A percentile compares a stretch with the other conserved stretches of the same genome.
These are phyloP conservation scores for Lotus japonicus DNA, from an alignment of 306 rosid genomes.

Conservation along the genomic window DNA sequence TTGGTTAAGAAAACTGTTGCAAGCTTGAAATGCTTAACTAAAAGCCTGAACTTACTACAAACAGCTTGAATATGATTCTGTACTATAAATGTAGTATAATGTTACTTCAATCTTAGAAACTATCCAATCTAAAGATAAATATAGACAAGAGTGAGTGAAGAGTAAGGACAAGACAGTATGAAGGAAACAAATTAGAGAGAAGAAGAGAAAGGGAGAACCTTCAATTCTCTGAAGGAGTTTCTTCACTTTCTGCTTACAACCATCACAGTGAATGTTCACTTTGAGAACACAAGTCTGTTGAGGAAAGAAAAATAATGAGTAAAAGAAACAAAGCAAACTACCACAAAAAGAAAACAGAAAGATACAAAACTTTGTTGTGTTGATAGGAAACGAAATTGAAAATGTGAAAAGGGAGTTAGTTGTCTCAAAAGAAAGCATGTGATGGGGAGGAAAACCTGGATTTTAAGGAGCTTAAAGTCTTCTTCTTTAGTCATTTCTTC, in stretches of 20 bases:
- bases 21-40: neutral
- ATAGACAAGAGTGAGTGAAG: conserved; percentile 12
- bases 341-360: conserved; percentile 24
- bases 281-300: conserved; percentile 83
- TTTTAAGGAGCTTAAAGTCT: conserved; percentile 92
- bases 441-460: conserved; percentile 59
- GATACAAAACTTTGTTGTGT: conserved; percentile 23
- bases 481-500: conserved; percentile 91
- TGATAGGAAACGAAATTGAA: neutral
- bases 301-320: neutral
- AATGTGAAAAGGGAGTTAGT: neutral
- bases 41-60: neutral
- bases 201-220: conserved; percentile 46
- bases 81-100: neutral
- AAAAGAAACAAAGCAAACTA: conserved; percentile 27
- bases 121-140: neutral
- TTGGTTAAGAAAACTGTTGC: neutral
- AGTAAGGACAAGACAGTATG: conserved; percentile 15
- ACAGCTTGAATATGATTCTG: neutral
- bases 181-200: neutral
- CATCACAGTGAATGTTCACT: conserved; percentile 98
- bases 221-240: conserved; percentile 93
- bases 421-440: conserved; percentile 4
- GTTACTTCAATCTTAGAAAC: neutral
- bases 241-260: conserved; percentile 97